Base-by-base conservation (phyloP, 495 filamentous ascomycete species). In the Penicillium silybi region DNA sequence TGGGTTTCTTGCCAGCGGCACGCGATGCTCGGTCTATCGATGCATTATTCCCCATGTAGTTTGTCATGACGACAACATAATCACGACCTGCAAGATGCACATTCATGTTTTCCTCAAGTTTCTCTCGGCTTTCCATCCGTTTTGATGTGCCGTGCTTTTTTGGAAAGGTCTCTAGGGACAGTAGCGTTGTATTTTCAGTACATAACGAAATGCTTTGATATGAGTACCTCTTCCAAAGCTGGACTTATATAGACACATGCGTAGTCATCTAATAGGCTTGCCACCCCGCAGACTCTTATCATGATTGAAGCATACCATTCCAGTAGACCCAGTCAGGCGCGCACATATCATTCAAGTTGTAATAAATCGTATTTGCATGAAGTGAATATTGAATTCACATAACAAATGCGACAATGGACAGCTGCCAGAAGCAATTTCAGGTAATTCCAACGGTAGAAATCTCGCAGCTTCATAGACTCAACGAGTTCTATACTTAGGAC, bases 21-120 rank as follows among this genome's bases (percentile, higher is more conserved):
- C 55, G 53, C 34, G 46, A 46, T 52, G 47, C 37, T 50, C 52
- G 42, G 32, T 50, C 49, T 52, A 42, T 58, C 44, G 49, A 64
- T 40, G 56, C 57, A 61, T 66, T 70, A 70, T 71, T 71, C 69
- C 66, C 69, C 69, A 69, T 60, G 69, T 64, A 71, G 66, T 73
- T 69, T 62, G 47, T 61, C 59, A 67, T 56, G 62, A 70, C 52
- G 57, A 50, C 58, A 53, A 52, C 48, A 59, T 57, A 50, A 47
- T 62, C 48, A 64, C 61, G 65, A 63, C 48, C 39, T 52, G 40
- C 48, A 52, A 59, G 17, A 57, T 60, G 50, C 63, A 58, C 57
- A 57, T 41, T 59, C 20, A 39, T 57, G 38, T 40, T 55, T 45
- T 45, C 53, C 47, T 35, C 16, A 43, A 27, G 32, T 16, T 6